Evolutionary conservation across 306 rosid genomes (phyloP), one percentile per base, ranked within the genome.

Genomic region (Bauhinia variegata): DNA sequence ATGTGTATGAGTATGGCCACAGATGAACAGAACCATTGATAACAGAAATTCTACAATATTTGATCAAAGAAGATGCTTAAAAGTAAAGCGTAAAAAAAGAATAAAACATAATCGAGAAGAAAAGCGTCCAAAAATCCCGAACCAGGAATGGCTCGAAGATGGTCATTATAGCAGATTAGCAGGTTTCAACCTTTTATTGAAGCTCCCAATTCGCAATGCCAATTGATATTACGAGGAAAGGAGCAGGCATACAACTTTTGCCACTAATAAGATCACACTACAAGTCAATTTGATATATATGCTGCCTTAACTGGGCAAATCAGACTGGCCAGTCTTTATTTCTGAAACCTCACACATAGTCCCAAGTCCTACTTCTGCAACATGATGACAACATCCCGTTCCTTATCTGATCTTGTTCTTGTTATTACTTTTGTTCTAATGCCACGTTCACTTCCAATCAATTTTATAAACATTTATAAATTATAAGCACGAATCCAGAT

Each of bases 21-120:
- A 54, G 46, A 63, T 46, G 18, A 42, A 42, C 54, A 46, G 12
- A 23, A 11, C 43, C 33, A 76, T 16, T 62, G 49, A 48, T 30
- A 68, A 54, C 17, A 10, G 7, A 60, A 12, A 44, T 47, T 13
- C 51, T 33, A 37, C 5, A 19, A 56, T 68, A 32, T 16, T 37
- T 55, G 42, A 49, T 42, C n/a, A 38, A 47, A 62, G 37, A 4
- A 17, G 41, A 42, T 46, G 60, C 5, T 53, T 4, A 34, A 41
- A 32, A 10, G 56, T 43, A 51, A 61, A 28, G 54, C 53, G 48
- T 0, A 1, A 30, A 38, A 18, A 50, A 36, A 54, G 15, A 11
- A 73, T 19, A 46, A 34, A 63, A 23, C 3, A 8, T 30, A 36
- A n/a, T 8, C 8, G 23, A 32, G 23, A 10, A n/a, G 0, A 42